Evolutionary conservation across 306 rosid genomes (phyloP), one percentile per base, ranked within the genome.

Genomic region (Geum urbanum): DNA sequence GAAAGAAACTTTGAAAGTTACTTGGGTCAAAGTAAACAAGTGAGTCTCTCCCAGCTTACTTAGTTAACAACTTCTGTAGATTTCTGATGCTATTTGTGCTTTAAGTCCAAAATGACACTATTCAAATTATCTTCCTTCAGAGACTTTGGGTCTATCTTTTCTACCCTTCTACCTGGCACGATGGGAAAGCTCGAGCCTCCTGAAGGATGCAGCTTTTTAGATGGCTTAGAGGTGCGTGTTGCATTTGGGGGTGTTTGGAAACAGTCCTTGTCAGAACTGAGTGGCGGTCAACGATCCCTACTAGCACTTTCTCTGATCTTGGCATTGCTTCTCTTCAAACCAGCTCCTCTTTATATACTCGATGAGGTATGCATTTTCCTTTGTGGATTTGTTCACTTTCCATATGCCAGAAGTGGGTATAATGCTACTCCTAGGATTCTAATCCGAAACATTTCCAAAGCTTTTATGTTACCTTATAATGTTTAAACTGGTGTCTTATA

Each of bases 171-270:
- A 66, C 98, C 97, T 18, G 98, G 97, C 76, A 87, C 98, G 59
- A 88, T 79, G 94, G 96, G 97, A 37, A 90, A 94, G 83, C 81
- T 94, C 75, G 96, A 90, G 73, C 98, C 98, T 81, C 92, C 95
- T 57, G 98, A 94, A 83, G 98, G 98, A 62, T 66, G 91, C 76
- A 90, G 80, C 78, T 94, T 94, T 79, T 87, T 94, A 66, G 98
- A 94, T 74, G 98, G 98, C 50, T 97, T 94, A 65, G 98, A 94
- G 87, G 98, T 94, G 71, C 88, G 89, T 45, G 98, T 94, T 71
- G 98, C 97, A 71, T 94, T 94, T 85, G 98, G 98, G 64, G 72
- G 92, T 75, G 97, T 90, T 63, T 94, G 98, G 98, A 94, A 90
- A 82, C 98, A 94, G 83, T 88, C 98, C 16, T 85, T 94, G 76